Evolutionary conservation across 2,329 filamentous ascomycete genomes (phyloP), one percentile per base, ranked within the genome.

Genomic region (Basipetospora chlamydospora): DNA sequence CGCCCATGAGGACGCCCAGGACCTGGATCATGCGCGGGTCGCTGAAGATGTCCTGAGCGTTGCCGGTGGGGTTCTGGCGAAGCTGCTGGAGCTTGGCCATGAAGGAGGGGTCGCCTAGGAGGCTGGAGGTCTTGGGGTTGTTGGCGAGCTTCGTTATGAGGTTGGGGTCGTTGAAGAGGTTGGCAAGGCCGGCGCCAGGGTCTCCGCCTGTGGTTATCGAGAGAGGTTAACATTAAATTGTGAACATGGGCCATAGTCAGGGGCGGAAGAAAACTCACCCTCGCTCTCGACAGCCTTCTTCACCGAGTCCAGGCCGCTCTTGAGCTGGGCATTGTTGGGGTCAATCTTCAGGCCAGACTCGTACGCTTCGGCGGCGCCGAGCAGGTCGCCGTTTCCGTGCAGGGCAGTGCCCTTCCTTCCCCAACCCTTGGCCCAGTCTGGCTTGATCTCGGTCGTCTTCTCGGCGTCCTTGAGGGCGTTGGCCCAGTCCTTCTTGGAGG

Each of bases 381-480:
- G 66, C 16, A 96, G 69, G 55, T 98, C 85, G 35, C 87, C 84
- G 41, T 78, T 66, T 31, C 90, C 90, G 57, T 94, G 90, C 23
- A 87, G 69, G 39, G 90, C 90, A 44, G 86, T 80, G 46, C 88
- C 90, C 59, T 95, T 95, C 42, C 90, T 78, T 41, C 82, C 80
- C 80, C 85, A 95, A 46, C 90, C 90, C 64, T 96, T 96, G 41
- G 85, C 77, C 90, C 90, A 98, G 66, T 96, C 90, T 10, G 88
- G 81, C 69, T 98, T 96, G 57, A 98, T 67, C 60, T 93, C 75
- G 38, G 81, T 92, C 3, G 85, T 90, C 70, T 95, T 95, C 54
- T 79, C 79, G 40, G 90, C 90, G 67, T 98, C 90, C 44, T 80
- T 70, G 18, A 96, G 65, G 15, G 90, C 90, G 47, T 80, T 72